These are phyloP conservation scores for Citrullus amarus DNA, from an alignment of 306 rosid species.

Conservation along the genomic window DNA sequence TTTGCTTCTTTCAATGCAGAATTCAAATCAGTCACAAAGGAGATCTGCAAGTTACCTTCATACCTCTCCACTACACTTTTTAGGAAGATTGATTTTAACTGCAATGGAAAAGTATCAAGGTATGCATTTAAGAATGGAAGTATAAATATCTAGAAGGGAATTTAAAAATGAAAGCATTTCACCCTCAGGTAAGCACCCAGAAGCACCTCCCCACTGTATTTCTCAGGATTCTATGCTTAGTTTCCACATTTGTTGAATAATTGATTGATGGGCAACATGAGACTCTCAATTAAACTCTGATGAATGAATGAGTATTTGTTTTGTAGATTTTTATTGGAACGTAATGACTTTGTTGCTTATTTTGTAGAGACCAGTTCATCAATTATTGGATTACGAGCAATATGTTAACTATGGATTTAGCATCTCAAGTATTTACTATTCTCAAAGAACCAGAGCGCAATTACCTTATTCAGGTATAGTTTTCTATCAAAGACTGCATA, in stretches of 20 bases:
- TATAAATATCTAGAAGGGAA: constrained; percentile 52
- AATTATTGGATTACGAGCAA: constrained; percentile 57
- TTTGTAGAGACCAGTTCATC: constrained; percentile 44
- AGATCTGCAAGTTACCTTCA: constrained; percentile 90
- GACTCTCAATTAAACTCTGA: constrained; percentile 10
- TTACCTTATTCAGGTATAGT: constrained; percentile 57
- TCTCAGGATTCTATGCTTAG: neutral
- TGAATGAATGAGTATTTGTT: neutral
- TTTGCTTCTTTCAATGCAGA: constrained; percentile 38
- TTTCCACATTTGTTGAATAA: neutral
- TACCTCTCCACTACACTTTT: constrained; percentile 64
- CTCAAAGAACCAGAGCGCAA: constrained; percentile 43
- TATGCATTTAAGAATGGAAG: constrained; percentile 8
- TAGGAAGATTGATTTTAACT: constrained; percentile 58
- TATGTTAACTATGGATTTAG: constrained; percentile 46
- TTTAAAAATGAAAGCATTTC: neutral
- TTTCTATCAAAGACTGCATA: constrained; percentile 11
- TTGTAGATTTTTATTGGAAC: neutral
- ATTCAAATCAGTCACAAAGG: constrained; percentile 72
- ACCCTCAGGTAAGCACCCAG: neutral
- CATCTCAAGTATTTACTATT: constrained; percentile 44
- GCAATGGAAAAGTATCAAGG: constrained; percentile 80
- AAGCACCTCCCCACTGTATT: neutral
- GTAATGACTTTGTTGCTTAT: neutral
- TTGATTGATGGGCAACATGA: neutral